These are phyloP conservation scores for Liriodendron chinense DNA, from an alignment of 164 flowering plant genomes.

Conservation along the genomic window DNA sequence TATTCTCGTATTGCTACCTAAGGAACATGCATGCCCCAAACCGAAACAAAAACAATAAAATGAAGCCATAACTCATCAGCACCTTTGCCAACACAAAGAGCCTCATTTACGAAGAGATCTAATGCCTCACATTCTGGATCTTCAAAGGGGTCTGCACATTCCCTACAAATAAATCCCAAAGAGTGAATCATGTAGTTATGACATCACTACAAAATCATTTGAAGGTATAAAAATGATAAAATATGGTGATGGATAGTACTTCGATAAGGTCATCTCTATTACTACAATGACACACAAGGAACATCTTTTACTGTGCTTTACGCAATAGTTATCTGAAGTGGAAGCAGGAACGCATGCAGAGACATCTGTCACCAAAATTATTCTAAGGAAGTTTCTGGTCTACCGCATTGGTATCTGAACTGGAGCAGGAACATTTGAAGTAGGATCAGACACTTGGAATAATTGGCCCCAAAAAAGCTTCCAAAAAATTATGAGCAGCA, in stretches of 20 bases:
- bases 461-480: not conserved
- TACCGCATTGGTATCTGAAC: not conserved
- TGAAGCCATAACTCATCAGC: constrained; percentile 2
- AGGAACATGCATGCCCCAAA: not conserved
- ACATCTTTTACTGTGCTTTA: not conserved
- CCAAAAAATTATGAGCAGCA: not conserved
- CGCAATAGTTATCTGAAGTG: not conserved
- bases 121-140: constrained; percentile 89
- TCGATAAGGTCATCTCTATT: not conserved
- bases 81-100: constrained; percentile 87
- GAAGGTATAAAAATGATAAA: not conserved
- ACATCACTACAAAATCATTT: not conserved
- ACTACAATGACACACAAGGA: not conserved
- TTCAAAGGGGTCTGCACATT: constrained; percentile 87
- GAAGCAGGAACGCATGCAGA: not conserved
- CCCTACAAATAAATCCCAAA: constrained; percentile 41
- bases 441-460: not conserved
- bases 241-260: not conserved
- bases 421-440: not conserved
- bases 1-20: not conserved
- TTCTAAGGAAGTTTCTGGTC: not conserved
- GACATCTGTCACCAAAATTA: not conserved
- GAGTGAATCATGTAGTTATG: not conserved
- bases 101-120: constrained; percentile 80
- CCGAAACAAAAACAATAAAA: not conserved